phyloP scores from a whole-genome alignment of 2,329 filamentous ascomycete genomes.

The Plectosphaerella cucumerina region DNA sequence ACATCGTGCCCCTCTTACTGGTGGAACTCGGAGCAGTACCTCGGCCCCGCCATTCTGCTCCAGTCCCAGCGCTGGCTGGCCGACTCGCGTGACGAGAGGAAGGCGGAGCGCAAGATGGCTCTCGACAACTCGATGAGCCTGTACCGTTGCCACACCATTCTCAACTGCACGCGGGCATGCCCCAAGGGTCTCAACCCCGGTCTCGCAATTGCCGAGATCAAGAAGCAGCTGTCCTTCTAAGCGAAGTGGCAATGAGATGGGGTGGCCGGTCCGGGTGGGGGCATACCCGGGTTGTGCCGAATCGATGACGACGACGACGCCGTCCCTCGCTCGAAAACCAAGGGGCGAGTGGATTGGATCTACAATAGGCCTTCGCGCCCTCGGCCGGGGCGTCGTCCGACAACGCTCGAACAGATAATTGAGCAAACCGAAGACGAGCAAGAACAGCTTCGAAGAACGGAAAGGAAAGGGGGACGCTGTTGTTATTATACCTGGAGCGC shows the following conservation, averaged over 20 bases:
- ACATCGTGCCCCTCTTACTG: constrained; percentile 99
- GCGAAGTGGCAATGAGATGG: background rate
- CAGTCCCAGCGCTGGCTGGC: constrained; percentile 98
- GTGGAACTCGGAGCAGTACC: constrained; percentile 99
- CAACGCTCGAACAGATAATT: too few relatives aligned
- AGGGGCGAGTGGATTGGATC: too few relatives aligned
- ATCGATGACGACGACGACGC: too few relatives aligned
- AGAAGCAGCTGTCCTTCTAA: constrained; percentile 84
- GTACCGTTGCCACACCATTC: constrained; percentile 98
- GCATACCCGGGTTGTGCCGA: too few relatives aligned
- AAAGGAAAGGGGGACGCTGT: background rate
- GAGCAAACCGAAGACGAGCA: too few relatives aligned
- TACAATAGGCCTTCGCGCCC: too few relatives aligned
- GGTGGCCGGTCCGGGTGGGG: too few relatives aligned
- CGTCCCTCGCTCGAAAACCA: too few relatives aligned
- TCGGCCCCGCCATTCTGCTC: constrained; percentile 91
- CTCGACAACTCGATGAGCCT: constrained; percentile 98
- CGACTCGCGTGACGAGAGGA: constrained; percentile 91
- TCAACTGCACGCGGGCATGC: constrained; percentile 97
- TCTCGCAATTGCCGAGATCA: constrained; percentile 93
- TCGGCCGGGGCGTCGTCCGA: too few relatives aligned
- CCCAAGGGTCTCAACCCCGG: constrained; percentile 98
- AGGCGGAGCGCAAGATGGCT: constrained; percentile 78
- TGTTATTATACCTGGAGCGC: background rate
- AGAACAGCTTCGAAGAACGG: too few relatives aligned